Percentiles rank a stretch among this genome's conserved stretches.
phyloP scores from a whole-genome alignment of 768 basidiomycete genomes.

The Royoungia palumana region DNA sequence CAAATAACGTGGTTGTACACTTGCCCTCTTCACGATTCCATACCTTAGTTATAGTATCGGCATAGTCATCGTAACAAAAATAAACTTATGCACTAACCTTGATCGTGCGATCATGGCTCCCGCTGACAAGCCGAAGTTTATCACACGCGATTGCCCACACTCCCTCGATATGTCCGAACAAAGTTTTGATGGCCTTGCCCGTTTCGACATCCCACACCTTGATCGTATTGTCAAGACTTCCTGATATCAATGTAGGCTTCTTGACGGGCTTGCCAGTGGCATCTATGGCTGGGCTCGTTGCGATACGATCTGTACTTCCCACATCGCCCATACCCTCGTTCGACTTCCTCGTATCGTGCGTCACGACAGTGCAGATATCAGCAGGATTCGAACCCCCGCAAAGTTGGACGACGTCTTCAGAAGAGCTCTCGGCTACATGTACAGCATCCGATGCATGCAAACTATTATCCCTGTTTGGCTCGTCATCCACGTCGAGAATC shows the following conservation, averaged over 20 bases:
- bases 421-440: constrained; percentile 13
- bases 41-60: constrained; percentile 46
- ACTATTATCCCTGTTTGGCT: constrained; percentile 25
- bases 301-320: constrained; percentile 1
- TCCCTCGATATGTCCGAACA: constrained; percentile 98
- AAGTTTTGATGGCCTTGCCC: constrained; percentile 70
- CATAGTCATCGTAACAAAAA: constrained; percentile 3
- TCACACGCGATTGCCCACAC: constrained; percentile 96
- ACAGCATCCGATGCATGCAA: constrained; percentile 9
- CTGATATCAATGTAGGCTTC: constrained; percentile 80
- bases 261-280: constrained; percentile 30
- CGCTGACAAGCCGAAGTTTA: constrained; percentile 86
- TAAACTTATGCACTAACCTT: constrained; percentile 56
- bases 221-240: constrained; percentile 92
- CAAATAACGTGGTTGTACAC: constrained; percentile 86
- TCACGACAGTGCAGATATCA: constrained; percentile 31
- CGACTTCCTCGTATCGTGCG: constrained; percentile 18
- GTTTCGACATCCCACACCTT: constrained; percentile 94
- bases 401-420: constrained; percentile 15
- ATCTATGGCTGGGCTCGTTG: constrained; percentile 1
- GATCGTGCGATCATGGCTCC: constrained; percentile 94
- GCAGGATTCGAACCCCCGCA: constrained; percentile 10
- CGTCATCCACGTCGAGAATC: constrained; percentile 66
- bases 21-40: constrained; percentile 90
- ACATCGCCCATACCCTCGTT: constrained; percentile 16